These are phyloP conservation scores for Flaveria sonorensis DNA, from an alignment of 129 eudicot species.

Conservation along the genomic window DNA sequence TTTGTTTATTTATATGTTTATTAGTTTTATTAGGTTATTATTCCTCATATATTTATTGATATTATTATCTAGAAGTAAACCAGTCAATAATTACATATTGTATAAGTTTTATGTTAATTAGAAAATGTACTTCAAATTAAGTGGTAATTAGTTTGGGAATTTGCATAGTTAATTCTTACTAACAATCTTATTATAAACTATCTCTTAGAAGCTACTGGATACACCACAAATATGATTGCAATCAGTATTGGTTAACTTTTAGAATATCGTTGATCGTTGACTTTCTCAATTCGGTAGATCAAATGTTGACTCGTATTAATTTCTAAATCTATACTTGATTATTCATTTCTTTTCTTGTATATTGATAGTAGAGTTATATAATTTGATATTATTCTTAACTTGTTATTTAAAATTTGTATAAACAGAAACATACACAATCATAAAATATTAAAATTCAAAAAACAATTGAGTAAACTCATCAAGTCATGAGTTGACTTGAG, in stretches of 20 bases:
- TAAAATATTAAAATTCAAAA: no score
- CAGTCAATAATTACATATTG: neutral
- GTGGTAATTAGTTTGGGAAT: neutral
- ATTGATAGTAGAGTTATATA: neutral
- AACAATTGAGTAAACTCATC: neutral
- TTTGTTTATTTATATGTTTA: neutral
- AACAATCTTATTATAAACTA: neutral
- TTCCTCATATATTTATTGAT: neutral
- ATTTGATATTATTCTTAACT: neutral
- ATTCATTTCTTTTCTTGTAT: neutral
- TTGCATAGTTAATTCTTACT: neutral
- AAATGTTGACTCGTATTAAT: no score
- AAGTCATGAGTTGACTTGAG: neutral
- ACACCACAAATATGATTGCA: neutral
- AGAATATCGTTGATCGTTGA: no score
- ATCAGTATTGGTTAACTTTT: no score
- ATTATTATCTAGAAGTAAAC: conserved; percentile 2
- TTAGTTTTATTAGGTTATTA: neutral
- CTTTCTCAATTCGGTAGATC: no score
- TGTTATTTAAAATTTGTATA: neutral
- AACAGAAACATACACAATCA: neutral
- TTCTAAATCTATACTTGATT: no score
- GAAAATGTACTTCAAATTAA: neutral
- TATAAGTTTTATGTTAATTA: neutral
- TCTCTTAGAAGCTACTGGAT: neutral